A percentile compares a stretch with the other conserved stretches of the same genome.
Conservation (phyloP, 768 basidiomycete species). For the Termitomyces sp. region DNA sequence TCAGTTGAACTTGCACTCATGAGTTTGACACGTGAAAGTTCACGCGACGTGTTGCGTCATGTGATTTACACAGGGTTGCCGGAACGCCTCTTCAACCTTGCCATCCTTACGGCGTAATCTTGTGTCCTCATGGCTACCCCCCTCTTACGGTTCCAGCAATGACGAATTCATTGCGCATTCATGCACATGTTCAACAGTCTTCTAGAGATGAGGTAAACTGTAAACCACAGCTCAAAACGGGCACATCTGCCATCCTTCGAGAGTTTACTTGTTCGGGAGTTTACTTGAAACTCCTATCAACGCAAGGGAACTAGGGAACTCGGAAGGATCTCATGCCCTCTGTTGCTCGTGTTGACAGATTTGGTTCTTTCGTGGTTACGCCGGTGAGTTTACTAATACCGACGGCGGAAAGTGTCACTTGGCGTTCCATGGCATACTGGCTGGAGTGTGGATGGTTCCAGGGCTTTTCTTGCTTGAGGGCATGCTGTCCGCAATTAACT, state of each 20-base stretch:
- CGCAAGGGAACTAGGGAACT: not conserved
- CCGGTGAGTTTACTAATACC: not conserved
- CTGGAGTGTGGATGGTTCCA: slow-evolving; percentile 30
- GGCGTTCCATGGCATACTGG: slow-evolving; percentile 30
- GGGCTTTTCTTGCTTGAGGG: slow-evolving; percentile 30
- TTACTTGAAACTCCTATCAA: not conserved
- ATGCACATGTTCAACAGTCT: not conserved
- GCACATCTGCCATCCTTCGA: not conserved
- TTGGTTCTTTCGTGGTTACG: not conserved
- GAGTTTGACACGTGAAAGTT: not conserved
- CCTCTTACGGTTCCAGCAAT: not conserved
- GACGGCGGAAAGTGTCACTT: not conserved
- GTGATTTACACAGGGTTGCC: not conserved
- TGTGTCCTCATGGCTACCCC: not conserved
- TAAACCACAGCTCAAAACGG: not conserved
- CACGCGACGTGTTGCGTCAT: not conserved
- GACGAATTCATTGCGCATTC: not conserved
- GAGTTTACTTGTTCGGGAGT: not conserved
- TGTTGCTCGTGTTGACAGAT: not conserved
- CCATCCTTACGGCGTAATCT: not conserved
- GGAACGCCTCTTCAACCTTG: not conserved
- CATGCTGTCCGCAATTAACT: slow-evolving; percentile 15
- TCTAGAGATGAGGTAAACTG: not conserved
- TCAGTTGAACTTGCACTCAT: not conserved
- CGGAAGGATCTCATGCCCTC: not conserved